Evolutionary conservation across 1,139 yeast species (phyloP).

Genomic region (Blastobotrys aristatus): DNA sequence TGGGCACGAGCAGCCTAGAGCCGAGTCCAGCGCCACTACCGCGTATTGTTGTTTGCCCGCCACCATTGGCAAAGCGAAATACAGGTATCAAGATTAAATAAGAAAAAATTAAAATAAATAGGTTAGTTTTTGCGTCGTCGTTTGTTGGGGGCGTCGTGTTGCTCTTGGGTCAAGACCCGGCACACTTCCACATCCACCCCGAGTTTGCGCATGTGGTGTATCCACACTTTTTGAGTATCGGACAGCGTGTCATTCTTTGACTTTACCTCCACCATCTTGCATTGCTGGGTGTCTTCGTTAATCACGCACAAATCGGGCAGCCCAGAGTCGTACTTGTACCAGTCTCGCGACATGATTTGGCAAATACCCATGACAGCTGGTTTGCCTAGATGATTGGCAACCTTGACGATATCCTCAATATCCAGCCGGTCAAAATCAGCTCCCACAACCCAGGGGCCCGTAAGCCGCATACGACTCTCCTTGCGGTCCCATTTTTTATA

Average conservation of each 20-base stretch:
- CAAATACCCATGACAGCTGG: conserved; percentile 26
- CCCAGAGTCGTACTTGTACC: conserved; percentile 32
- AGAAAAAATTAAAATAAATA: no score
- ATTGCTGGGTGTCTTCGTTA: conserved; percentile 21
- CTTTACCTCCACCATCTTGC: conserved; percentile 35
- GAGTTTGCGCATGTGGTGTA: conserved; percentile 29
- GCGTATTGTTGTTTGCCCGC: no score
- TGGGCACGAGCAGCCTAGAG: no score
- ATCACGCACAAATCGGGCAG: conserved; percentile 38
- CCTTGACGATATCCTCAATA: conserved; percentile 24
- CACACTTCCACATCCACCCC: conserved; percentile 36
- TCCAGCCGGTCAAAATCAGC: conserved; percentile 14
- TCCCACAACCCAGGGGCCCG: conserved; percentile 13
- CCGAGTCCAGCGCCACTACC: no score
- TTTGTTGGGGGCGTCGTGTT: no score
- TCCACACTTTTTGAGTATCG: conserved; percentile 39
- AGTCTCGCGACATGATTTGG: conserved; percentile 28
- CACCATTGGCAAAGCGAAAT: no score
- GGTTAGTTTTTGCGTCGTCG: no score
- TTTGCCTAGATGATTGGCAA: conserved; percentile 31
- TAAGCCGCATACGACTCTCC: background rate
- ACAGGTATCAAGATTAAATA: no score
- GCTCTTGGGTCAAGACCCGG: conserved; percentile 23
- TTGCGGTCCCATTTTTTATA: conserved; percentile 10
- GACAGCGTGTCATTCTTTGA: conserved; percentile 37